Conservation (phyloP, 2,329 filamentous ascomycete species). For the Aureobasidium subglaciale region DNA sequence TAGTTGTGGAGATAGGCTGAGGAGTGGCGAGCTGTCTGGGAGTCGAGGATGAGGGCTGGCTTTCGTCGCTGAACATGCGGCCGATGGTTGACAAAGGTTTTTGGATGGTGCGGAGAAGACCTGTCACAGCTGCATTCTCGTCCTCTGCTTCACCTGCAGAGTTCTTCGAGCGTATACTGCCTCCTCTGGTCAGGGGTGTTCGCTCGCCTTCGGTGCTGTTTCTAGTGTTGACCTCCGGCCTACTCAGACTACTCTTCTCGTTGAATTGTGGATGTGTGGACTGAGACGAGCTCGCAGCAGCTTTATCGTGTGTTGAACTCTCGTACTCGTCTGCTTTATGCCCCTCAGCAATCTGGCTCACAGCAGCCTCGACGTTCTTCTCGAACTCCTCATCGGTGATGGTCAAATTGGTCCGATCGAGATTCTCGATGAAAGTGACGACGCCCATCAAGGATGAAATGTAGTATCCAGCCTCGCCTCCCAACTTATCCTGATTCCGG, state of each 20-base stretch:
- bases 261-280: conserved; percentile 24
- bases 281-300: conserved; percentile 30
- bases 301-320: conserved; percentile 21
- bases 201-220: conserved; percentile 55
- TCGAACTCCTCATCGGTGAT: conserved; percentile 96
- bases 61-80: conserved; percentile 80
- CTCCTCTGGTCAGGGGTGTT: conserved; percentile 47
- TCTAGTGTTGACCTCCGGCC: conserved; percentile 52
- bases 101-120: conserved; percentile 83
- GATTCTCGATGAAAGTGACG: conserved; percentile 91
- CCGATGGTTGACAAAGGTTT: conserved; percentile 85
- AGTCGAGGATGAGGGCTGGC: conserved; percentile 17
- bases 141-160: conserved; percentile 23
- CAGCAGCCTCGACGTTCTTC: conserved; percentile 88
- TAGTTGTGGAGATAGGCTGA: conserved; percentile 40
- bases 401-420: conserved; percentile 88
- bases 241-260: conserved; percentile 44
- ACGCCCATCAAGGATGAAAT: conserved; percentile 92
- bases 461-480: conserved; percentile 97
- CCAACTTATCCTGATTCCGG: conserved; percentile 92
- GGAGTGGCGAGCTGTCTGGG: conserved; percentile 38
- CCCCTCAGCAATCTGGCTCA: conserved; percentile 89
- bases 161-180: not conserved
- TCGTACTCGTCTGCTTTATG: conserved; percentile 56
- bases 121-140: conserved; percentile 73